Conservation (phyloP, 257 asterid genomes). For the Plantago elongata region DNA sequence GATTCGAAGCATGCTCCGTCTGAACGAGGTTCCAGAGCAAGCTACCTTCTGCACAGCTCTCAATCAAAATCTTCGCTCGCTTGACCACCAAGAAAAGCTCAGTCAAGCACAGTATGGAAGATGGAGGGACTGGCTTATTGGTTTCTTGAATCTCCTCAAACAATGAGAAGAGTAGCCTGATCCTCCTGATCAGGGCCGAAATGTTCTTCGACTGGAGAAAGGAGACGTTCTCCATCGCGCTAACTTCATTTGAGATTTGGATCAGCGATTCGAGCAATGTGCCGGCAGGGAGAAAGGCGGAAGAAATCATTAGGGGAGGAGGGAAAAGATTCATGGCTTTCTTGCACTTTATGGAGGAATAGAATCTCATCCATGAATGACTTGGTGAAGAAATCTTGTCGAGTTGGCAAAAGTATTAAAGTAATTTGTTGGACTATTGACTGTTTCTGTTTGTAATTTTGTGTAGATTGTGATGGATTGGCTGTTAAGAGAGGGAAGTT, state of each 20-base stretch:
- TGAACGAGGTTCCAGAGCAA: slow-evolving; percentile 72
- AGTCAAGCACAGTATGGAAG: slow-evolving; percentile 61
- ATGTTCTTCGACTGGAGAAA: slow-evolving; percentile 49
- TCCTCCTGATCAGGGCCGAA: slow-evolving; percentile 52
- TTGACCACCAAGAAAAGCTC: slow-evolving; percentile 56
- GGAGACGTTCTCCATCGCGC: slow-evolving; percentile 35
- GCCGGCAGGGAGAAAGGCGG: slow-evolving; percentile 52
- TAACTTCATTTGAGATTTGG: slow-evolving; percentile 41
- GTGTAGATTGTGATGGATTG: slow-evolving; percentile 26
- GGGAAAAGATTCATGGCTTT: slow-evolving; percentile 35
- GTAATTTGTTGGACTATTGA: slow-evolving; percentile 24
- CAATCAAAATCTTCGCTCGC: slow-evolving; percentile 45
- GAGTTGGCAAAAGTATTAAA: slow-evolving; percentile 20
- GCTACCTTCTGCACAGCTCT: slow-evolving; percentile 52
- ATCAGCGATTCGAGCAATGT: slow-evolving; percentile 57
- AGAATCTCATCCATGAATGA: slow-evolving; percentile 13
- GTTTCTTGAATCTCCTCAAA: slow-evolving; percentile 69
- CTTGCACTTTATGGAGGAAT: slow-evolving; percentile 15
- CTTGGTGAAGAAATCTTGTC: slow-evolving; percentile 25
- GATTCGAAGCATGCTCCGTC: slow-evolving; percentile 51
- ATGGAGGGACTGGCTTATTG: slow-evolving; percentile 55
- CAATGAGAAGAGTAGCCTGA: slow-evolving; percentile 54
- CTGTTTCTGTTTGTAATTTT: slow-evolving; percentile 42
- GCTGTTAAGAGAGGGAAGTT: slow-evolving; percentile 29
- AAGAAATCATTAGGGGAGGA: slow-evolving; percentile 48